Evolutionary conservation across 2,329 filamentous ascomycete genomes (phyloP).

Genomic region (Lecanicillium sp.): DNA sequence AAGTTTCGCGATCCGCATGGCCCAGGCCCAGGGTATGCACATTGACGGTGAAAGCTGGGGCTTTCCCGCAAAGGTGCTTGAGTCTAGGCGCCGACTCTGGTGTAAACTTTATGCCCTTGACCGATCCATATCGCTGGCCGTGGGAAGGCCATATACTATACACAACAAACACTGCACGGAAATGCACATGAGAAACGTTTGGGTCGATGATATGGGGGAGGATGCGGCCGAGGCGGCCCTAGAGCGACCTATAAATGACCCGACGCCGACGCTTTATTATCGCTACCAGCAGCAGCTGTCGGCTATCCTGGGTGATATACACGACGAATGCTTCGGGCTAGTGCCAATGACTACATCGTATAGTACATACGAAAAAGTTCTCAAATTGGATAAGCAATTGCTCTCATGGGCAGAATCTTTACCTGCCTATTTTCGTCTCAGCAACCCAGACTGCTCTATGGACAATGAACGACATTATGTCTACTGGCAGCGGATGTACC

Average conservation of each 20-base stretch:
- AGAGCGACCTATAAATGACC: constrained; percentile 19
- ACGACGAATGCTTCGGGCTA: constrained; percentile 29
- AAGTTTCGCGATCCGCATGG: constrained; percentile 34
- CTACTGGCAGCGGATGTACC: constrained; percentile 27
- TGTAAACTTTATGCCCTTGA: constrained; percentile 30
- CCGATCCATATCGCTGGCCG: constrained; percentile 29
- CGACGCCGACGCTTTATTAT: constrained; percentile 24
- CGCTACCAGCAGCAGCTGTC: constrained; percentile 24
- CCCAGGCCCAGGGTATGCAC: constrained; percentile 34
- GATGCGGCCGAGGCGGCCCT: constrained; percentile 17
- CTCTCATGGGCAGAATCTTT: constrained; percentile 22
- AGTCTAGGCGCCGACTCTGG: constrained; percentile 30
- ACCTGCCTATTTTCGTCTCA: constrained; percentile 26
- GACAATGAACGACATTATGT: constrained; percentile 22
- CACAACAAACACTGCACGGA: constrained; percentile 29
- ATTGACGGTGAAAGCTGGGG: constrained; percentile 32
- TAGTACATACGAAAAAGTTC: constrained; percentile 24
- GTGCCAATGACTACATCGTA: constrained; percentile 19
- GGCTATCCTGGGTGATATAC: constrained; percentile 28
- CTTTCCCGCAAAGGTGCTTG: constrained; percentile 25
- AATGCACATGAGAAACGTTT: constrained; percentile 28
- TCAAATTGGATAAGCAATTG: constrained; percentile 25
- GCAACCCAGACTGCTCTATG: constrained; percentile 21
- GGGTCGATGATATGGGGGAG: constrained; percentile 25
- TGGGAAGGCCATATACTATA: constrained; percentile 31